Evolutionary conservation across 2,329 filamentous ascomycete species (phyloP).

Genomic region (Epichloe sp.): DNA sequence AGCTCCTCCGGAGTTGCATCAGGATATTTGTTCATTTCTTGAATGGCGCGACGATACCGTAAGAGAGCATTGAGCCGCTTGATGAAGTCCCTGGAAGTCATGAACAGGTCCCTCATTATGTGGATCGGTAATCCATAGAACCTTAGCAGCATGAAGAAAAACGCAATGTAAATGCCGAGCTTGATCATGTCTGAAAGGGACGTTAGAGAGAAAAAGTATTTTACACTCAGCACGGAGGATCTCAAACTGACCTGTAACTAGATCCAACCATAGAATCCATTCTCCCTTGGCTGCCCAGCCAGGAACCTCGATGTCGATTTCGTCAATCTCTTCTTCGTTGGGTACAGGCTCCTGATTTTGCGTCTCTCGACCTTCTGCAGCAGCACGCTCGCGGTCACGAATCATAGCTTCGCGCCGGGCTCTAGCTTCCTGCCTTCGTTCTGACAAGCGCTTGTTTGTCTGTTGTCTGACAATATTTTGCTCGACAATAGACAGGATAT

Average conservation of each 20-base stretch:
- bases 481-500: constrained; percentile 67
- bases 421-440: constrained; percentile 55
- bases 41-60: constrained; percentile 79
- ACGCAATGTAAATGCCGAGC: constrained; percentile 74
- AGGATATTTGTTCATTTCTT: constrained; percentile 88
- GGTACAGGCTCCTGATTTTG: constrained; percentile 37
- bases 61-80: constrained; percentile 82
- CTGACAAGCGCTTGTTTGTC: constrained; percentile 53
- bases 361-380: constrained; percentile 47
- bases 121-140: constrained; percentile 96
- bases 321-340: constrained; percentile 66
- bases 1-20: constrained; percentile 86
- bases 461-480: constrained; percentile 62
- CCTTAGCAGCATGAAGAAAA: constrained; percentile 83
- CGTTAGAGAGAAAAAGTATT: constrained; percentile 1
- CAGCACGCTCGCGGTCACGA: constrained; percentile 33
- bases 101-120: constrained; percentile 88
- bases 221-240: not conserved
- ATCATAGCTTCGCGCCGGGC: constrained; percentile 41
- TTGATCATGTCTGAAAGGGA: constrained; percentile 65
- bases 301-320: constrained; percentile 87
- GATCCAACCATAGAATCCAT: constrained; percentile 79
- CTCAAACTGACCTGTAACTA: constrained; percentile 53
- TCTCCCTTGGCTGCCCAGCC: constrained; percentile 95
- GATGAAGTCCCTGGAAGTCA: constrained; percentile 83